Base-by-base conservation (phyloP, 176 grass and related monocot species). In the Aegilops speltoides region DNA sequence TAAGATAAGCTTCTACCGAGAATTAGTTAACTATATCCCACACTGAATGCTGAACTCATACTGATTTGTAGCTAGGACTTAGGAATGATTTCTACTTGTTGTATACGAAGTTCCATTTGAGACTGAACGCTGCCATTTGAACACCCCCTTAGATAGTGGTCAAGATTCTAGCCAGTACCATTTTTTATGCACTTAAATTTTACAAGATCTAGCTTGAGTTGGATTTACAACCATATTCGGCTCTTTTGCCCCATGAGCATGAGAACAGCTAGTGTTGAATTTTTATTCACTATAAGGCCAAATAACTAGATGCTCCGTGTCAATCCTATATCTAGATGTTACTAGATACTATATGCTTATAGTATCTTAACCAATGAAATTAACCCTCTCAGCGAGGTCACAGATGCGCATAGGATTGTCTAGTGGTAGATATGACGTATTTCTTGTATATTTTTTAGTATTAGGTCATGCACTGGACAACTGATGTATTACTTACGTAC, bases 101-200 rank as follows among this genome's bases (percentile, higher is more conserved):
- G 48, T 37, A 8, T 79, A 10, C 7, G 10, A n/a, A 36, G 6
- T 54, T 74, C 83, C 61, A 88, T 29, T 78, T 87, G 46, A 88
- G 12, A 15, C 20, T 77, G 45, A 77, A 54, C 36, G 40, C 5
- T 83, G 28, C 52, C 14, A 19, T 68, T 10, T 12, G 72, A 48
- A 56, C 16, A 40, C 15, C 17, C 52, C 5, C 6, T 56, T 57
- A 22, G 52, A 57, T 57, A 57, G 19, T 17, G 25, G 29, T 31
- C 31, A 84, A 32, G 2, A 74, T 57, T 67, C 4, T 10, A 19
- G 64, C 62, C 7, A 17, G 24, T 14, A 66, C n/a, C 17, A 29
- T 65, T 50, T n/a, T 64, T 19, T n/a, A 73, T 17, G 34, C 24
- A 68, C 16, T 5, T n/a, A 61, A 64, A 73, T 28, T 73, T 80